phyloP scores from a whole-genome alignment of 1,139 yeast species.

The Debaryomyces sp. region DNA sequence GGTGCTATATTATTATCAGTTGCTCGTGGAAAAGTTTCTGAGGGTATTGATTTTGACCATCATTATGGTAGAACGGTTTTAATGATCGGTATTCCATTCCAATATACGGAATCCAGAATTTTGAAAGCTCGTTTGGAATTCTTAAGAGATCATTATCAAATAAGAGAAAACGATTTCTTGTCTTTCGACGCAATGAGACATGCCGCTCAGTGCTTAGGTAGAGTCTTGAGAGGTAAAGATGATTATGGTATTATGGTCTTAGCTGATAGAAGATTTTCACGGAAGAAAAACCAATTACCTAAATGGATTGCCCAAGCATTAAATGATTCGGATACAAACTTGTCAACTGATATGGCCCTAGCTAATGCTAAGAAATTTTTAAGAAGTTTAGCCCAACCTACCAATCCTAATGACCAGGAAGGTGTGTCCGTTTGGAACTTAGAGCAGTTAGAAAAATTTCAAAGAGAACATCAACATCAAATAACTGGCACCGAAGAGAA shows the following conservation, averaged over 20 bases:
- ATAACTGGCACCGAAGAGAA: slow-evolving; percentile 19
- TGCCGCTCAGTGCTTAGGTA: slow-evolving; percentile 97
- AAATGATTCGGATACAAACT: slow-evolving; percentile 84
- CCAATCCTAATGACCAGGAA: slow-evolving; percentile 87
- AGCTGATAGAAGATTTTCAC: slow-evolving; percentile 90
- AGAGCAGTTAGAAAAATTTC: slow-evolving; percentile 66
- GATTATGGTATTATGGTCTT: slow-evolving; percentile 98
- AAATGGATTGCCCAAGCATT: slow-evolving; percentile 97
- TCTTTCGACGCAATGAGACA: slow-evolving; percentile 99
- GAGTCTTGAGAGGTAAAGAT: slow-evolving; percentile 96
- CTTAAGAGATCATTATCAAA: slow-evolving; percentile 87
- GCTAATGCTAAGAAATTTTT: slow-evolving; percentile 92
- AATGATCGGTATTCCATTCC: slow-evolving; percentile 99
- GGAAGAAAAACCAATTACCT: slow-evolving; percentile 86
- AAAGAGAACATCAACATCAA: slow-evolving; percentile 47
- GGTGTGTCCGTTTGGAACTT: slow-evolving; percentile 94
- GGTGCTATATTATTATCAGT: slow-evolving; percentile 96
- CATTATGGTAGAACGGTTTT: slow-evolving; percentile 97
- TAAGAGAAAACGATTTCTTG: slow-evolving; percentile 88
- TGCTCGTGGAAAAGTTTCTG: slow-evolving; percentile 98
- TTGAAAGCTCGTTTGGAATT: slow-evolving; percentile 93
- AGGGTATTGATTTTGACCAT: slow-evolving; percentile 98
- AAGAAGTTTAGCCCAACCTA: slow-evolving; percentile 92
- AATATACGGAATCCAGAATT: slow-evolving; percentile 95
- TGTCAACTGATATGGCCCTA: slow-evolving; percentile 97